Percentiles rank a stretch among this genome's conserved stretches.
Evolutionary conservation across 257 asterid genomes (phyloP).

Genomic region (Striga asiatica): DNA sequence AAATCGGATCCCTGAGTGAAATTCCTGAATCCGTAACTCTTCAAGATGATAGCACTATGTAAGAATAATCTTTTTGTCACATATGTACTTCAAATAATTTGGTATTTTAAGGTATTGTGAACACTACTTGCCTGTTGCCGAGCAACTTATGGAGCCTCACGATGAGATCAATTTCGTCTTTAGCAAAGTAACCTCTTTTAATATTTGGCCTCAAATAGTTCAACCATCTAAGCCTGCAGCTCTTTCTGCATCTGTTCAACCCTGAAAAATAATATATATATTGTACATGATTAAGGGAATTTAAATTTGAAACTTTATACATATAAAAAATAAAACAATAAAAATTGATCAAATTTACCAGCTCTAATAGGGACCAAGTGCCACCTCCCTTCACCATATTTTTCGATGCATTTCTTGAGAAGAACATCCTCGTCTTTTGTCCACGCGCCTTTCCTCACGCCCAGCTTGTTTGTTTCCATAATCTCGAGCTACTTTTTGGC

Average conservation of each 20-base stretch:
- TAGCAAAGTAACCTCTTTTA: constrained; percentile 28
- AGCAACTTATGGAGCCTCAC: constrained; percentile 36
- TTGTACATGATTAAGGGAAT: background rate
- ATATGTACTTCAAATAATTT: background rate
- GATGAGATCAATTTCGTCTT: constrained; percentile 41
- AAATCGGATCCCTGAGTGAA: no score
- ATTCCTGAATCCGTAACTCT: no score
- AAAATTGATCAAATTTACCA: no score
- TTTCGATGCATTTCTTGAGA: constrained; percentile 22
- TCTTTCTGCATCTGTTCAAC: constrained; percentile 40
- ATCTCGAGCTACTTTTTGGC: no score
- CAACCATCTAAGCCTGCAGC: constrained; percentile 44
- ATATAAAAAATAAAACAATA: background rate
- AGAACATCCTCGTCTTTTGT: constrained; percentile 32
- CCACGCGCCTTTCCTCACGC: constrained; percentile 18
- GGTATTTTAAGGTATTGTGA: background rate
- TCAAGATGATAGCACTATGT: no score
- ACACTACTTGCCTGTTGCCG: constrained; percentile 34
- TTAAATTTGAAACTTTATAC: background rate
- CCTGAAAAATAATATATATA: constrained; percentile 15
- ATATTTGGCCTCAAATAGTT: constrained; percentile 34
- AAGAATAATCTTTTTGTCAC: no score
- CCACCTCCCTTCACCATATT: constrained; percentile 46
- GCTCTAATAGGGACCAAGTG: constrained; percentile 39
- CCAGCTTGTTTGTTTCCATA: background rate